Evolutionary conservation across 495 filamentous ascomycete genomes (phyloP), one percentile per base, ranked within the genome.

Genomic region (Bryoglossum gracile): DNA sequence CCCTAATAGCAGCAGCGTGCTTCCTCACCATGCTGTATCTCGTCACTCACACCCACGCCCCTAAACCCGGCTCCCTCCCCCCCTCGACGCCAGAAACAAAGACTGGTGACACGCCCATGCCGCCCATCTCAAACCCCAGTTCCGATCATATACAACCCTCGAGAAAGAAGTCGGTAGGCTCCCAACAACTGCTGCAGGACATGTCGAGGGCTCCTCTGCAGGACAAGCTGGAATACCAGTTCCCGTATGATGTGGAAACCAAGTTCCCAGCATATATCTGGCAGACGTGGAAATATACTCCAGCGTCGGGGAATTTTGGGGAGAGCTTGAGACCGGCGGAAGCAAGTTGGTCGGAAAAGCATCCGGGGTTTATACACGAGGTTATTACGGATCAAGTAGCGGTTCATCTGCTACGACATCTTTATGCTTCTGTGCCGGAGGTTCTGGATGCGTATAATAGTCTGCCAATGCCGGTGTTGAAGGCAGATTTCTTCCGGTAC

Each of bases 401-500:
- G 14, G 72, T 81, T 11, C 79, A 90, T 57, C 68, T 98, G 36
- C 72, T 98, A 43, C 77, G 80, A 28, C 79, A 96, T 60, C 80
- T 97, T 32, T 98, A 95, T 62, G 84, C 83, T 1, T 77, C 87
- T 16, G 71, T 95, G 1, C 92, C 92, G 5, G 89, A 94, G 56
- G 86, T 97, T 1, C 67, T 94, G n/a, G 89, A 96, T 59, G 91
- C 92, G 10, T 98, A 95, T 68, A 68, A 83, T 18, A 73, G 89
- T 2, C 67, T 98, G 11, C 94, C 91, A 2, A 66, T 94, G 28
- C 81, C 88, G 2, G 87, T 98, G 0, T 71, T 98, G 54, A 97
- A 97, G 64, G 92, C 92, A 44, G 92, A 98, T 63, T 95, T 97
- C 72, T 98, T 98, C 75, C 84, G 92, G 44, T 98, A 98, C 61